Conservation (phyloP, 768 basidiomycete genomes). For the Cystofilobasidium macerans region DNA sequence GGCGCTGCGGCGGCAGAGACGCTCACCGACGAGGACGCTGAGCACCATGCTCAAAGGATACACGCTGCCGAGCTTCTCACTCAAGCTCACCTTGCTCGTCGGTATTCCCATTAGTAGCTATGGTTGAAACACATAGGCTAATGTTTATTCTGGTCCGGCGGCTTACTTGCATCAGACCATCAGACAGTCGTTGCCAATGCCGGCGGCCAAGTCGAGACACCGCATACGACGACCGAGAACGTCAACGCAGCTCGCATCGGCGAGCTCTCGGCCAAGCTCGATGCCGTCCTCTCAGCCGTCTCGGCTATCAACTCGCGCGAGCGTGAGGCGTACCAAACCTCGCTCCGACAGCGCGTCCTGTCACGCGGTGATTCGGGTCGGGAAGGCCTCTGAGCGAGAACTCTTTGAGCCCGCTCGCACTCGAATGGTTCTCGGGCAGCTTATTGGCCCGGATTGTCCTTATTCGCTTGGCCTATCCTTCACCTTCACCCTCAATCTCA, state of each 20-base stretch:
- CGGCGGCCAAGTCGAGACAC: not conserved
- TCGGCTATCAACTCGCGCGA: not conserved
- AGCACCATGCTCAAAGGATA: not conserved
- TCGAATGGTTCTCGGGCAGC: too few species aligned
- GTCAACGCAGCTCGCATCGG: not conserved
- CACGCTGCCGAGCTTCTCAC: not conserved
- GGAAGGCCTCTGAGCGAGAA: too few species aligned
- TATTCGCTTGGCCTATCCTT: too few species aligned
- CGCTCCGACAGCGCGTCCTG: too few species aligned
- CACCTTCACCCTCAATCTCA: too few species aligned
- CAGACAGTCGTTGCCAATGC: not conserved
- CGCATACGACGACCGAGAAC: not conserved
- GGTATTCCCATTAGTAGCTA: not conserved
- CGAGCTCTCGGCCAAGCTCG: constrained; percentile 3
- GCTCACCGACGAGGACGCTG: not conserved
- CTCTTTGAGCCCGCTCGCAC: too few species aligned
- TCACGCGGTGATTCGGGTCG: too few species aligned
- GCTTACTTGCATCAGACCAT: not conserved
- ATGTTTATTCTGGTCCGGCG: not conserved
- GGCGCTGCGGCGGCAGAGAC: not conserved
- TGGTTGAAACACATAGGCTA: not conserved
- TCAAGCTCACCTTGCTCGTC: not conserved
- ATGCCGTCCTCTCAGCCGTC: not conserved
- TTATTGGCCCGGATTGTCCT: too few species aligned
- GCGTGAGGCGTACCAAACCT: too few species aligned